These are phyloP conservation scores for Plantago major DNA, from an alignment of 257 asterid genomes.

Conservation along the genomic window DNA sequence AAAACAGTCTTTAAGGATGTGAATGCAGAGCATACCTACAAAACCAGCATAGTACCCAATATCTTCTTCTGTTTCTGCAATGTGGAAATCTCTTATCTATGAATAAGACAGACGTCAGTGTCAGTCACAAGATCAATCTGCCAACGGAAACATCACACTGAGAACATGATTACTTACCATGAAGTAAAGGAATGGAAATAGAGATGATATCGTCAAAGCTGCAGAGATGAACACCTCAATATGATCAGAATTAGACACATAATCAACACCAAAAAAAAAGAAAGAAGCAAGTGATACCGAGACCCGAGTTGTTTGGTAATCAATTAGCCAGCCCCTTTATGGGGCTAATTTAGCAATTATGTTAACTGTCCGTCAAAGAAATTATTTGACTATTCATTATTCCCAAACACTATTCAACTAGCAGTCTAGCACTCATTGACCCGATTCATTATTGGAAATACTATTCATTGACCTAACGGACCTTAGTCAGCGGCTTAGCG, in stretches of 20 bases:
- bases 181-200: constrained; percentile 74
- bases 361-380: too few species aligned
- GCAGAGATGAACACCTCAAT: constrained; percentile 20
- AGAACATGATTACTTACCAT: constrained; percentile 39
- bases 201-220: constrained; percentile 73
- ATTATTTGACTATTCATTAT: too few species aligned
- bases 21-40: constrained; percentile 39
- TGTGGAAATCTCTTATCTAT: constrained; percentile 61
- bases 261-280: too few species aligned
- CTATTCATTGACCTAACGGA: too few species aligned
- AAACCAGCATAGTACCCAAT: constrained; percentile 70
- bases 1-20: neutral
- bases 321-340: too few species aligned
- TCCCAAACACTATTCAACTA: too few species aligned
- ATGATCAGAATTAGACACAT: neutral
- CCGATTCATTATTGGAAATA: neutral
- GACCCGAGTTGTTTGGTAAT: too few species aligned
- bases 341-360: too few species aligned
- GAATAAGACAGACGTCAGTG: too few species aligned
- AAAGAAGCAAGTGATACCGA: too few species aligned
- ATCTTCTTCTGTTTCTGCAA: constrained; percentile 72
- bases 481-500: too few species aligned
- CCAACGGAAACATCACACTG: neutral
- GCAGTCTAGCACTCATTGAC: neutral
- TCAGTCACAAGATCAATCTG: neutral